Conservation (phyloP, 768 basidiomycete genomes). For the Mycena galericulata region DNA sequence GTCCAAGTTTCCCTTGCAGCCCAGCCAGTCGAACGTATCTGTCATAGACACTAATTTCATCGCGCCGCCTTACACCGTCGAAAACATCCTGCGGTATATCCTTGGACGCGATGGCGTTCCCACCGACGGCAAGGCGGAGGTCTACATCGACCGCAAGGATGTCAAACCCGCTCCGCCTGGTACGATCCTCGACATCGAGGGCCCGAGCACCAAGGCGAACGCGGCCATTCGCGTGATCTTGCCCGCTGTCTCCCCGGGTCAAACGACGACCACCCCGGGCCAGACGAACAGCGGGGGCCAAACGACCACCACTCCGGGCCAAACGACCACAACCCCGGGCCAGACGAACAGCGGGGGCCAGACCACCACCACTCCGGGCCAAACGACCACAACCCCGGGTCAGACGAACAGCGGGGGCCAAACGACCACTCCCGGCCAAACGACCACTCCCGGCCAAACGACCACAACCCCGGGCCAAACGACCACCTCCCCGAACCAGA, state of each 20-base stretch:
- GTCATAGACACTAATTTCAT: constrained; percentile 15
- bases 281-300: constrained; percentile 1
- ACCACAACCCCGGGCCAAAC: constrained; percentile 9
- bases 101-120: constrained; percentile 12
- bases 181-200: constrained; percentile 16
- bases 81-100: constrained; percentile 13
- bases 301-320: constrained; percentile 1
- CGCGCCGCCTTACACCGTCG: constrained; percentile 19
- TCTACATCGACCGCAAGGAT: constrained; percentile 19
- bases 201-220: constrained; percentile 16
- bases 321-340: constrained; percentile 10
- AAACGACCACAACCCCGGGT: constrained; percentile 8
- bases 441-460: not conserved
- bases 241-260: constrained; percentile 10
- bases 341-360: constrained; percentile 1
- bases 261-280: constrained; percentile 15
- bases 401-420: constrained; percentile 1
- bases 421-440: constrained; percentile 4
- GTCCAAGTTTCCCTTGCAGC: constrained; percentile 15
- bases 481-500: no score
- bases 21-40: constrained; percentile 10
- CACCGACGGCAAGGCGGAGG: constrained; percentile 15
- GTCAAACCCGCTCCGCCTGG: constrained; percentile 5
- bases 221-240: constrained; percentile 20
- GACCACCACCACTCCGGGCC: no score